phyloP scores from a whole-genome alignment of 108 stramenopile genomes.

The Stephanodiscus minutulus region DNA sequence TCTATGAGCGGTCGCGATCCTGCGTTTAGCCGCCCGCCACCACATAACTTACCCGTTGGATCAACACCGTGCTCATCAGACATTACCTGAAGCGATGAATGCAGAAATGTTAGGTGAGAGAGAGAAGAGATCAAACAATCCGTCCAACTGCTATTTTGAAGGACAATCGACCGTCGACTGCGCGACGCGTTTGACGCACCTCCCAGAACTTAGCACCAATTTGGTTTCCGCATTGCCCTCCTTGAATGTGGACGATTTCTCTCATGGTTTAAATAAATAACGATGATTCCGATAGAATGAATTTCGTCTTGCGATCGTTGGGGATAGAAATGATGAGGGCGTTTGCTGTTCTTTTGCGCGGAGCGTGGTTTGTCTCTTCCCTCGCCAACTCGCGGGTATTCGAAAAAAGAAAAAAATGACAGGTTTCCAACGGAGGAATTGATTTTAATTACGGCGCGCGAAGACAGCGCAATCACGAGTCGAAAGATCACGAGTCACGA shows the following conservation, averaged over 20 bases:
- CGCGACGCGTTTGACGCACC: slow-evolving; percentile 27
- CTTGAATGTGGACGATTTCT: slow-evolving; percentile 89
- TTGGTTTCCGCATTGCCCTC: slow-evolving; percentile 80
- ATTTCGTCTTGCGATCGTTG: neutral
- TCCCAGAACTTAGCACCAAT: slow-evolving; percentile 85
- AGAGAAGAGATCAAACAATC: neutral
- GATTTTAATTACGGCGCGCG: neutral
- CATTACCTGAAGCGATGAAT: slow-evolving; percentile 69
- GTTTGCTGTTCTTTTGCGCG: neutral
- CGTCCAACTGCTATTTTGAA: neutral
- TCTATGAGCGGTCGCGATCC: too few relatives aligned
- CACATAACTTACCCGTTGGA: slow-evolving; percentile 48
- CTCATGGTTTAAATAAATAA: slow-evolving; percentile 52
- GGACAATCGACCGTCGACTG: neutral
- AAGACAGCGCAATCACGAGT: neutral
- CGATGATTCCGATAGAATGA: neutral
- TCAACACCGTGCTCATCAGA: slow-evolving; percentile 87
- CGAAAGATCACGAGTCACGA: neutral
- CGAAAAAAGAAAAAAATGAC: neutral
- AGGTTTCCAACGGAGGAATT: neutral
- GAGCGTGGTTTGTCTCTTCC: neutral
- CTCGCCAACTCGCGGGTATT: neutral
- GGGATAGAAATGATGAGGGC: neutral
- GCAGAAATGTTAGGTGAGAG: neutral
- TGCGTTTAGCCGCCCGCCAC: too few relatives aligned